A percentile compares a stretch with the other conserved stretches of the same genome.
Evolutionary conservation across 2,329 filamentous ascomycete genomes (phyloP).

Genomic region (Paraphoma sp.): DNA sequence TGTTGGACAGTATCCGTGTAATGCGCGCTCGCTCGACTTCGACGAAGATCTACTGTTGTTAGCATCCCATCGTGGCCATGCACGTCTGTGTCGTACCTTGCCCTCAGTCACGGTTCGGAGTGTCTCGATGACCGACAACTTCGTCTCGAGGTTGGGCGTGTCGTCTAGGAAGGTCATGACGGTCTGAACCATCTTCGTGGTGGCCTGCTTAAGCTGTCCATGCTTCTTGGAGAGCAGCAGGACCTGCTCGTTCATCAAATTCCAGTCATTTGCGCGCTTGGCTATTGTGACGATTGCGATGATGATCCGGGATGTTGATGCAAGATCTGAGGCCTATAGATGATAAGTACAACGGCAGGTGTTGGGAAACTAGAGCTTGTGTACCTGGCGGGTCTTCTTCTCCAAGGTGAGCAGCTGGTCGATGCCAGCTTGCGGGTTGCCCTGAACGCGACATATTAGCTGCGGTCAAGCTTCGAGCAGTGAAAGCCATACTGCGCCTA

Average conservation of each 20-base stretch:
- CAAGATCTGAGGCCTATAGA: conserved; percentile 87
- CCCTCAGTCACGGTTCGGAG: conserved; percentile 96
- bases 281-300: conserved; percentile 90
- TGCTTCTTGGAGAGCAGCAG: conserved; percentile 98
- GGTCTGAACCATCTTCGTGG: conserved; percentile 97
- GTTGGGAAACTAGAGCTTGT: conserved; percentile 9
- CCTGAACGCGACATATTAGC: conserved; percentile 53
- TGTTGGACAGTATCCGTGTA: conserved; percentile 92
- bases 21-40: conserved; percentile 97
- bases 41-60: conserved; percentile 78
- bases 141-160: conserved; percentile 83
- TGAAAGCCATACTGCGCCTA: conserved; percentile 74
- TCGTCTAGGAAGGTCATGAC: conserved; percentile 92
- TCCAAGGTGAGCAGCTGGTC: conserved; percentile 92
- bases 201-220: conserved; percentile 98
- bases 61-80: conserved; percentile 12
- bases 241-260: conserved; percentile 94
- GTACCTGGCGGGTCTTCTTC: conserved; percentile 96
- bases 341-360: conserved; percentile 25
- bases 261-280: conserved; percentile 93
- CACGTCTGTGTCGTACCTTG: conserved; percentile 64
- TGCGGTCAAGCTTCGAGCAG: not conserved
- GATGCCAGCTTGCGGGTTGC: conserved; percentile 83
- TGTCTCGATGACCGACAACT: conserved; percentile 93
- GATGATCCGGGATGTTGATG: conserved; percentile 89